A percentile compares a stretch with the other conserved stretches of the same genome.
phyloP scores from a whole-genome alignment of 306 rosid species.

The Carpinus fangiana region DNA sequence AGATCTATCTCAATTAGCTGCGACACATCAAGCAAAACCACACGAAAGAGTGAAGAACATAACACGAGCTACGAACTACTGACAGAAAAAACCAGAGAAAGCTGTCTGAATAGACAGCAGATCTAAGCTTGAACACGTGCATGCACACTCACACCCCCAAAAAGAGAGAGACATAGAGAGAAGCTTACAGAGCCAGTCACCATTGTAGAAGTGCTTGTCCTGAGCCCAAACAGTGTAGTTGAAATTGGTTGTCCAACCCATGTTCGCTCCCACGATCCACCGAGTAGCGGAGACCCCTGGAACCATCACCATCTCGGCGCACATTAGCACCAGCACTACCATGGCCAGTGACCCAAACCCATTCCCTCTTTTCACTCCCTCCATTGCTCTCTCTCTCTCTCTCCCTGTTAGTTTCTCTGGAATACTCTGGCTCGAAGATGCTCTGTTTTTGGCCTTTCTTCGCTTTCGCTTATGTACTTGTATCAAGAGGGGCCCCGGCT shows the following conservation, averaged over 20 bases:
- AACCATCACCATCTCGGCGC: constrained; percentile 32
- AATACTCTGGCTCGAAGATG: constrained; percentile 30
- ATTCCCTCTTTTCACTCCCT: constrained; percentile 31
- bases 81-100: not conserved
- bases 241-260: constrained; percentile 70
- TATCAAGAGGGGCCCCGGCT: not conserved
- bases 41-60: constrained; percentile 3
- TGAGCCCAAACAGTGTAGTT: constrained; percentile 81
- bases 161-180: not conserved
- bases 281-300: constrained; percentile 65
- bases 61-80: not conserved
- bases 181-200: constrained; percentile 88
- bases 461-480: not conserved
- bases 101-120: not conserved
- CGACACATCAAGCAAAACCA: constrained; percentile 6
- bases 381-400: constrained; percentile 37
- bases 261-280: constrained; percentile 56
- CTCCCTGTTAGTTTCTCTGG: constrained; percentile 28
- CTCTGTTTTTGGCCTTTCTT: constrained; percentile 27
- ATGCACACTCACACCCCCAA: not conserved
- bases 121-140: constrained; percentile 23
- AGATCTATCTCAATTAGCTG: constrained; percentile 41
- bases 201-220: constrained; percentile 77
- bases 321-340: constrained; percentile 38
- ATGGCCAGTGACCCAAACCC: constrained; percentile 24